Evolutionary conservation across 1,284 basidiomycete genomes (phyloP), one percentile per base, ranked within the genome.

Genomic region (Boletus smithii): DNA sequence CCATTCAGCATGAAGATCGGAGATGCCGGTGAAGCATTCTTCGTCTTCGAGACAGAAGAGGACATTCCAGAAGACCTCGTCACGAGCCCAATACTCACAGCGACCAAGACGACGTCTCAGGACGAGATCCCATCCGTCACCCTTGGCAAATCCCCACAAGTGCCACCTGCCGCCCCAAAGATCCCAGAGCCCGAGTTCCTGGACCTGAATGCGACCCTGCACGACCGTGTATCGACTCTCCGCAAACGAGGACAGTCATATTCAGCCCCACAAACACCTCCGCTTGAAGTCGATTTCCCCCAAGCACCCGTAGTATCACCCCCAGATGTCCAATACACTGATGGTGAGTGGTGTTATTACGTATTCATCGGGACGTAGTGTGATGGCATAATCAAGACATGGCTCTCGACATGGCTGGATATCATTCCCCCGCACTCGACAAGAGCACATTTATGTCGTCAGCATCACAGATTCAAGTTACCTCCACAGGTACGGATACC

Each of bases 1-100:
- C 95, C 95, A 2, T 99, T 93, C 66, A 81, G 80, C 63, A 99
- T 99, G 97, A 99, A 99, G 75, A 95, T 99, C 56, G 93, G 94
- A 35, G 95, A 99, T 53, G 91, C 95, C 2, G 97, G 97, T 16
- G 97, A 99, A 71, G 97, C 95, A 0, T 99, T 99, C 75, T 99
- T 99, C 62, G 90, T 99, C 32, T 91, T 99, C 57, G 95, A 99
- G 69, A 97, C 95, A 2, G 92, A 97, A 37, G 90, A 88, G 42
- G 90, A 95, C 53, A 85, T 99, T 27, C 95, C 97, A 2, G 88
- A 84, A 38, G 91, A 95, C 61, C 80, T 99, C 50, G 88, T 95
- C 57, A 99, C 97, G 0, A 93, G 89, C 69, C 97, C 97, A 18
- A 73, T 95, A 17, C 80, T 95, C 16, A 75, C 80, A 53, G 79